phyloP scores from a whole-genome alignment of 331 rosid genomes.

The Erythrophleum ivorense region DNA sequence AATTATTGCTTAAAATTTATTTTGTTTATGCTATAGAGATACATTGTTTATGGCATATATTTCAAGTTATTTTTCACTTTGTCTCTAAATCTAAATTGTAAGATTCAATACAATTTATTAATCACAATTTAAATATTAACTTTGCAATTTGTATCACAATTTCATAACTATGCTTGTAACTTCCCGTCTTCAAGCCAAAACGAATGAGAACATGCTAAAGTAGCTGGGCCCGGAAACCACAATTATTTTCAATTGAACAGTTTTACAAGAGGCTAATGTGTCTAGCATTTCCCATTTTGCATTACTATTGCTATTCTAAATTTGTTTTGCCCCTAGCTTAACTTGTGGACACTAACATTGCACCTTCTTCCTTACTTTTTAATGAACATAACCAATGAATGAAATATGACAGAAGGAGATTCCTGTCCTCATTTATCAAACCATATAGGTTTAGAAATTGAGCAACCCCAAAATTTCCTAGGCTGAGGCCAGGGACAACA shows the following conservation, averaged over 20 bases:
- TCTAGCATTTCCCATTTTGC: conserved; percentile 6
- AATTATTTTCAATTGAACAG: background rate
- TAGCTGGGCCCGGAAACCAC: background rate
- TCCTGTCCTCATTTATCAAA: background rate
- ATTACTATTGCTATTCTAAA: background rate
- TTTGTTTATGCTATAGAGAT: background rate
- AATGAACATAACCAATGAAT: background rate
- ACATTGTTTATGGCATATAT: background rate
- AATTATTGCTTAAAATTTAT: background rate
- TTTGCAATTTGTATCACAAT: background rate
- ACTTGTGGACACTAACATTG: background rate
- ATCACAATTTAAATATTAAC: too few relatives aligned
- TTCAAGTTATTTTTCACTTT: background rate
- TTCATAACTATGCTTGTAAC: background rate
- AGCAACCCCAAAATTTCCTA: background rate
- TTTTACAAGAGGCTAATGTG: background rate
- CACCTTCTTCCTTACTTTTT: conserved; percentile 16
- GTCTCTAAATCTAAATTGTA: background rate
- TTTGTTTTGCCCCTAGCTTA: conserved; percentile 4
- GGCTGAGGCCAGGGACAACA: background rate
- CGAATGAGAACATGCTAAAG: background rate
- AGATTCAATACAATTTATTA: background rate
- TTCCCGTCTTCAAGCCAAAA: background rate
- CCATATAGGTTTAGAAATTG: background rate
- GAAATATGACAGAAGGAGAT: background rate